These are phyloP conservation scores for Colletotrichum caudatum DNA, from an alignment of 2,329 filamentous ascomycete genomes.

Conservation along the genomic window DNA sequence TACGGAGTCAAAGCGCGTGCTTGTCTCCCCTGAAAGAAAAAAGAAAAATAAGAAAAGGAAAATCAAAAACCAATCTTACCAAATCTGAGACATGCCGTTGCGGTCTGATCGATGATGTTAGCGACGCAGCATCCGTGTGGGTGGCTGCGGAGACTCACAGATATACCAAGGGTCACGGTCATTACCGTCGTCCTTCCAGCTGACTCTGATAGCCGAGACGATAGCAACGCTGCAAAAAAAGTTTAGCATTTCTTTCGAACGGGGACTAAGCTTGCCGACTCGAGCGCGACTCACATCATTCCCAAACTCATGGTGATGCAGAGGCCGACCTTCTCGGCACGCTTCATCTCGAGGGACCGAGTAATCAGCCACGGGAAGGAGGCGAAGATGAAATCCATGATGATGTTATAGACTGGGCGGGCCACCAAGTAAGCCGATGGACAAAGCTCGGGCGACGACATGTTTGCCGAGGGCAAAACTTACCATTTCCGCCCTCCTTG, in stretches of 20 bases:
- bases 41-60: not conserved
- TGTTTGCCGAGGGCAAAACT: conserved; percentile 42
- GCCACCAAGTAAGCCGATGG: not conserved
- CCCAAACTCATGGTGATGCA: conserved; percentile 46
- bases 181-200: conserved; percentile 63
- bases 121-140: not conserved
- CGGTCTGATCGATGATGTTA: conserved; percentile 48
- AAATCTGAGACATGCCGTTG: conserved; percentile 59
- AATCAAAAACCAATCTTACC: conserved; percentile 47
- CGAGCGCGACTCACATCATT: conserved; percentile 50
- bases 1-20: not conserved
- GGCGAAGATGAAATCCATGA: conserved; percentile 51
- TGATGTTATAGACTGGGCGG: conserved; percentile 61
- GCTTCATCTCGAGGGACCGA: conserved; percentile 48
- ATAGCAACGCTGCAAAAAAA: conserved; percentile 55
- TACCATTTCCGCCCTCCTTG: conserved; percentile 64
- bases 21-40: not conserved
- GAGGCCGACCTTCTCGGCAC: conserved; percentile 48
- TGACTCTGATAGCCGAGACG: conserved; percentile 59
- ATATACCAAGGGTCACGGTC: conserved; percentile 60
- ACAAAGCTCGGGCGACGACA: too few relatives aligned
- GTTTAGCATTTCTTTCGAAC: not conserved
- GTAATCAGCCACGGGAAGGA: conserved; percentile 49
- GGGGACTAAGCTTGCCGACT: not conserved
- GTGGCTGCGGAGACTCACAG: conserved; percentile 48